A percentile compares a stretch with the other conserved stretches of the same genome.
Evolutionary conservation across 164 flowering plant genomes (phyloP).

Genomic region (Warburgia ugandensis): DNA sequence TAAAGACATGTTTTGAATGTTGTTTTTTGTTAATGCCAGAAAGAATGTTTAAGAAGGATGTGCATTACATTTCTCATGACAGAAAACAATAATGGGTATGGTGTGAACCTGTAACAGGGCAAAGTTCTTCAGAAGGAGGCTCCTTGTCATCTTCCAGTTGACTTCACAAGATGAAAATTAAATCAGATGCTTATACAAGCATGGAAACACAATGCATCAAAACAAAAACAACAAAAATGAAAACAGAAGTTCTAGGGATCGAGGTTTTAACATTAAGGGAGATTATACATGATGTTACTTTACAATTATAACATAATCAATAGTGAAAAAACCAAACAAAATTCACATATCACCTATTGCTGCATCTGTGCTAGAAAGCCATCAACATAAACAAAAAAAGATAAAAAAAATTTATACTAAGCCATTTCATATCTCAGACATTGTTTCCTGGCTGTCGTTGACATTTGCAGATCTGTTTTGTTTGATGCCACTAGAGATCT

Average conservation of each 20-base stretch:
- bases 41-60: not conserved
- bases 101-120: conserved; percentile 40
- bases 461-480: no score
- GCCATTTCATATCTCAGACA: no score
- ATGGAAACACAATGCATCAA: not conserved
- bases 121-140: conserved; percentile 28
- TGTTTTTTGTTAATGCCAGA: not conserved
- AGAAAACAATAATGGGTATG: not conserved
- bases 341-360: no score
- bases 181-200: conserved; percentile 3
- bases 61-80: not conserved
- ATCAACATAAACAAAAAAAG: no score
- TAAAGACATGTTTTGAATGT: not conserved
- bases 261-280: not conserved
- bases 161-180: conserved; percentile 19
- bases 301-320: not conserved
- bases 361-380: no score
- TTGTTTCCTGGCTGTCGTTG: no score
- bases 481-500: no score
- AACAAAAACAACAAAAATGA: not conserved
- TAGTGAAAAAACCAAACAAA: no score
- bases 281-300: not conserved
- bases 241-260: not conserved
- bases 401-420: no score
- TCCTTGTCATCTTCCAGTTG: conserved; percentile 34